Evolutionary conservation across 2,329 filamentous ascomycete genomes (phyloP).

Genomic region (Epichloe gansuensis): DNA sequence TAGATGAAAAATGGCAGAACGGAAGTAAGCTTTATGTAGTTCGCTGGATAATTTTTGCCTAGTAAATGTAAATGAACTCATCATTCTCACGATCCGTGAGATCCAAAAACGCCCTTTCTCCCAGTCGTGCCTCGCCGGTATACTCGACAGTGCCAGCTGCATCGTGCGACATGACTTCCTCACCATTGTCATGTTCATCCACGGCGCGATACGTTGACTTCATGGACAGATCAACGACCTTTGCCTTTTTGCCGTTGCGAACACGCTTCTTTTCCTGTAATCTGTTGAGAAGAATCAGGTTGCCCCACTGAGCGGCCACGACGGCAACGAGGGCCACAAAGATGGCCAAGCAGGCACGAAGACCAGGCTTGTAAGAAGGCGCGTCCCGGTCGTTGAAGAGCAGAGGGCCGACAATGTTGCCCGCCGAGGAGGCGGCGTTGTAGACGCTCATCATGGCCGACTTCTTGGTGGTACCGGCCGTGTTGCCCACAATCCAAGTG

Average conservation of each 20-base stretch:
- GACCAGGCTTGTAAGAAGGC: constrained; percentile 43
- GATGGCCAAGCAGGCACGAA: constrained; percentile 41
- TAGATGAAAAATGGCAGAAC: too few species aligned
- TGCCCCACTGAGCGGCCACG: constrained; percentile 39
- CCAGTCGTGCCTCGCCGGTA: constrained; percentile 17
- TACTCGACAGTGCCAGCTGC: constrained; percentile 11
- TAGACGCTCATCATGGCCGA: constrained; percentile 50
- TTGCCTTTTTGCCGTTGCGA: constrained; percentile 44
- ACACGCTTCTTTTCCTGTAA: constrained; percentile 41
- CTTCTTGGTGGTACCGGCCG: constrained; percentile 54
- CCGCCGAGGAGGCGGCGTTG: constrained; percentile 47
- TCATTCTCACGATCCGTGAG: constrained; percentile 54
- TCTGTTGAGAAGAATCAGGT: constrained; percentile 44
- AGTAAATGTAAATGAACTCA: constrained; percentile 54
- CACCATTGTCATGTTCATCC: constrained; percentile 5
- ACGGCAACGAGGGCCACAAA: constrained; percentile 40
- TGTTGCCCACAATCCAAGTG: constrained; percentile 57
- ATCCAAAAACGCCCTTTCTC: constrained; percentile 43
- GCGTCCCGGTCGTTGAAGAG: constrained; percentile 46
- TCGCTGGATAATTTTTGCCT: constrained; percentile 1
- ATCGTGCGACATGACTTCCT: constrained; percentile 11
- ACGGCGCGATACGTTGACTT: constrained; percentile 30
- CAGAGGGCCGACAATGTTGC: constrained; percentile 55
- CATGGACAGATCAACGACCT: constrained; percentile 50
- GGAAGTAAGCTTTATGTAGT: too few species aligned